A percentile compares a stretch with the other conserved stretches of the same genome.
Conservation (phyloP, 2,329 filamentous ascomycete species). For the Penicillium sp. region DNA sequence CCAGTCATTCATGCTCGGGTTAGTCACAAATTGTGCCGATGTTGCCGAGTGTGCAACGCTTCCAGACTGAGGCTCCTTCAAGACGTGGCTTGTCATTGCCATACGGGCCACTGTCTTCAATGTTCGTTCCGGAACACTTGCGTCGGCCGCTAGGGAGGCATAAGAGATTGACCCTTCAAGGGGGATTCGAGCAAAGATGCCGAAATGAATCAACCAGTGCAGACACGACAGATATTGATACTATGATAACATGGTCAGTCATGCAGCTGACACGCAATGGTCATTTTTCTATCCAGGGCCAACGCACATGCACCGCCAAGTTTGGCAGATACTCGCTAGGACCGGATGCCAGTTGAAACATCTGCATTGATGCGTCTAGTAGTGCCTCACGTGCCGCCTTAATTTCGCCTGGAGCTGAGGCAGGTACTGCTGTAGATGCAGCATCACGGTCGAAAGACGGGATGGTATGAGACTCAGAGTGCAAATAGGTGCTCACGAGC, state of each 20-base stretch:
- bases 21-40: not conserved
- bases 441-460: constrained; percentile 10
- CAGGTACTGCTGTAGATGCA: not conserved
- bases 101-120: not conserved
- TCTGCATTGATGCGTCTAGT: constrained; percentile 21
- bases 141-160: not conserved
- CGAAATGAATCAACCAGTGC: constrained; percentile 31
- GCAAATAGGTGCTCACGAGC: not conserved
- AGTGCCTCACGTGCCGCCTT: constrained; percentile 19
- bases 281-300: not conserved
- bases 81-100: constrained; percentile 3
- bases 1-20: not conserved
- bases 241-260: constrained; percentile 6
- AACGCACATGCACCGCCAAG: constrained; percentile 5
- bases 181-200: not conserved
- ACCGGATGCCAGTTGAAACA: constrained; percentile 25
- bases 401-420: constrained; percentile 13
- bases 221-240: constrained; percentile 28
- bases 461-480: not conserved
- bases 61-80: not conserved
- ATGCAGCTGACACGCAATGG: not conserved
- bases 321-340: constrained; percentile 19
- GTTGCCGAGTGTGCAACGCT: not conserved
- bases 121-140: not conserved
- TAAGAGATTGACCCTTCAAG: not conserved